These are phyloP conservation scores for Nakazawaea wickerhamii DNA, from an alignment of 805 yeast genomes.

Conservation along the genomic window DNA sequence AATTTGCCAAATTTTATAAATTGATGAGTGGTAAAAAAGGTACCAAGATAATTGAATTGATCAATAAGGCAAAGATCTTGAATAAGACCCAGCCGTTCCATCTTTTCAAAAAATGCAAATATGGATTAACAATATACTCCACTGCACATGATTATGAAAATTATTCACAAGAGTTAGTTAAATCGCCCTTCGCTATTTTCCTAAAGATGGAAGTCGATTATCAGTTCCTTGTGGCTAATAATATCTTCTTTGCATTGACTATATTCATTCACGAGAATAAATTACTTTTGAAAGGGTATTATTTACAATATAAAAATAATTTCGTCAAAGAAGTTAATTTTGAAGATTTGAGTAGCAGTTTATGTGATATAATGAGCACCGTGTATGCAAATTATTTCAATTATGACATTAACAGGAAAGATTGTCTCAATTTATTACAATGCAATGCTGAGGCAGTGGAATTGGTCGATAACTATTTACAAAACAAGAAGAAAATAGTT, in stretches of 20 bases:
- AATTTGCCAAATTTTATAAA: constrained; percentile 17
- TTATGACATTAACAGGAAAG: constrained; percentile 1
- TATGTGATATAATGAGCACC: constrained; percentile 4
- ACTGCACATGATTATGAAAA: constrained; percentile 62
- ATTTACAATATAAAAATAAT: constrained; percentile 20
- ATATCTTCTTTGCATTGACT: constrained; percentile 43
- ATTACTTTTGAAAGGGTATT: constrained; percentile 17
- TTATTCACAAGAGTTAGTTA: constrained; percentile 48
- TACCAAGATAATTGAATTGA: constrained; percentile 44
- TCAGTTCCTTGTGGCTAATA: constrained; percentile 29
- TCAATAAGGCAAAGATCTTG: constrained; percentile 66
- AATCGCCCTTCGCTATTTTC: constrained; percentile 61
- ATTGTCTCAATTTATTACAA: background rate
- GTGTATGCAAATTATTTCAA: constrained; percentile 5
- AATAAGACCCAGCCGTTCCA: constrained; percentile 84
- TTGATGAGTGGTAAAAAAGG: constrained; percentile 15
- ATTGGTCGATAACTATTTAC: constrained; percentile 1
- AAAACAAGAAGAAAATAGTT: background rate
- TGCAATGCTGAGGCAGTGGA: background rate
- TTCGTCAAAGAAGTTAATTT: constrained; percentile 16
- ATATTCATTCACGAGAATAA: constrained; percentile 33
- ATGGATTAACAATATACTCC: constrained; percentile 43
- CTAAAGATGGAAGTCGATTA: constrained; percentile 48
- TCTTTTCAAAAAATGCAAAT: constrained; percentile 50
- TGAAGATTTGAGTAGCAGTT: constrained; percentile 8